Conservation (phyloP, 2,329 filamentous ascomycete genomes). For the Talaromyces islandicus region DNA sequence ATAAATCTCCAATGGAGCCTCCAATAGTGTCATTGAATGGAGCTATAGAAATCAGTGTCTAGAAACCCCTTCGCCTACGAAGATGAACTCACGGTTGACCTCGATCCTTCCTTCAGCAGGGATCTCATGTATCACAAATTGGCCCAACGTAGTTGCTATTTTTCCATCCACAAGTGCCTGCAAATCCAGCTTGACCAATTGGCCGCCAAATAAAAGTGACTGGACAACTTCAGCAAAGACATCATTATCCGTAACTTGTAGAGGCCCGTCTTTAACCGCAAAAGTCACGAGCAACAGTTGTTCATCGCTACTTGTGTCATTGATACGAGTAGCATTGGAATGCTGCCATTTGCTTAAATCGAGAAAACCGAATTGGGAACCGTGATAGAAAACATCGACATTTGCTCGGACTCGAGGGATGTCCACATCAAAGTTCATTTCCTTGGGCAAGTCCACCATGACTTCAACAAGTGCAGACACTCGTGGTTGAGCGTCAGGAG, state of each 20-base stretch:
- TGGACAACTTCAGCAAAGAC: conserved; percentile 78
- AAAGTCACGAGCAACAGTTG: conserved; percentile 69
- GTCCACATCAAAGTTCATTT: conserved; percentile 79
- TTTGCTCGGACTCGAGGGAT: conserved; percentile 70
- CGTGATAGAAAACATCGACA: conserved; percentile 74
- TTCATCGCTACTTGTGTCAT: conserved; percentile 49
- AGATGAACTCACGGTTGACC: conserved; percentile 76
- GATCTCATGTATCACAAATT: conserved; percentile 73
- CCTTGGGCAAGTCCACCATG: conserved; percentile 69
- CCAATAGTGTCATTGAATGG: conserved; percentile 49
- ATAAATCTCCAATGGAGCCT: conserved; percentile 44
- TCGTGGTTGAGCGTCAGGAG: conserved; percentile 66
- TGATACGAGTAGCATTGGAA: conserved; percentile 70
- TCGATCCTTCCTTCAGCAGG: conserved; percentile 78
- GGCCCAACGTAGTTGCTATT: conserved; percentile 73
- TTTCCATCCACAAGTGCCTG: conserved; percentile 77
- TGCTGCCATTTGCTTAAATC: conserved; percentile 76
- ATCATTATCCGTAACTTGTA: conserved; percentile 74
- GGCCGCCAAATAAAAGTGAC: conserved; percentile 67
- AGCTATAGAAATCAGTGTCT: conserved; percentile 39
- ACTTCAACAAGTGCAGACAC: conserved; percentile 81
- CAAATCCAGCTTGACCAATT: conserved; percentile 65
- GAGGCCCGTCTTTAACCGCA: conserved; percentile 67
- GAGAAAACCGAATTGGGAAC: conserved; percentile 71
- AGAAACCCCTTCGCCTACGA: conserved; percentile 10